Percentiles rank a stretch among this genome's conserved stretches.
Conservation (phyloP, 176 grass and related monocot genomes). For the Saccharum officinarum region DNA sequence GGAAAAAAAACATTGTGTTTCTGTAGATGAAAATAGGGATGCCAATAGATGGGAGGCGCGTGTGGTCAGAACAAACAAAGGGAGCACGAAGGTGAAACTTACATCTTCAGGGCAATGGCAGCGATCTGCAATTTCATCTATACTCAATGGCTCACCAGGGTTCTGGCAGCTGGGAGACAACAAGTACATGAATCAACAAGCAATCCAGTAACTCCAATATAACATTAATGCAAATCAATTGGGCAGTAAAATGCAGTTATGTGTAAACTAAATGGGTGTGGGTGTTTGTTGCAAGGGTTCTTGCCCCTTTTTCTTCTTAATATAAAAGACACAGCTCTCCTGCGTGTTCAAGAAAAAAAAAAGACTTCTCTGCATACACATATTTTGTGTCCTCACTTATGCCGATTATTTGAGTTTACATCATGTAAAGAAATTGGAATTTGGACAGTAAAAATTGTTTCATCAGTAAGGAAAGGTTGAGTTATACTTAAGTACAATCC, state of each 20-base stretch:
- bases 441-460: background rate
- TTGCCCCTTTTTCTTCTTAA: background rate
- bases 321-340: background rate
- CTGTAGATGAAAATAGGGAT: background rate
- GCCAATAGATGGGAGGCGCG: background rate
- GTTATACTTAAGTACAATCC: background rate
- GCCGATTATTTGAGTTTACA: slow-evolving; percentile 2
- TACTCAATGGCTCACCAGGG: slow-evolving; percentile 73
- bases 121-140: slow-evolving; percentile 88
- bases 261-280: background rate
- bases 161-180: slow-evolving; percentile 82
- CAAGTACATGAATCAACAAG: slow-evolving; percentile 26
- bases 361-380: background rate
- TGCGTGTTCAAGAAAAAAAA: background rate
- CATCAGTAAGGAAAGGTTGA: background rate
- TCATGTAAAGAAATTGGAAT: background rate
- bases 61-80: background rate
- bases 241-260: background rate
- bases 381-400: too few species aligned
- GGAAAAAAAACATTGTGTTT: background rate
- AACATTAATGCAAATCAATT: slow-evolving; percentile 19
- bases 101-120: slow-evolving; percentile 86
- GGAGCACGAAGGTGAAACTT: slow-evolving; percentile 23
- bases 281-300: background rate
- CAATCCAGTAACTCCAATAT: background rate